Conservation (phyloP, 2,329 filamentous ascomycete species). For the Pseudocercospora cruenta region DNA sequence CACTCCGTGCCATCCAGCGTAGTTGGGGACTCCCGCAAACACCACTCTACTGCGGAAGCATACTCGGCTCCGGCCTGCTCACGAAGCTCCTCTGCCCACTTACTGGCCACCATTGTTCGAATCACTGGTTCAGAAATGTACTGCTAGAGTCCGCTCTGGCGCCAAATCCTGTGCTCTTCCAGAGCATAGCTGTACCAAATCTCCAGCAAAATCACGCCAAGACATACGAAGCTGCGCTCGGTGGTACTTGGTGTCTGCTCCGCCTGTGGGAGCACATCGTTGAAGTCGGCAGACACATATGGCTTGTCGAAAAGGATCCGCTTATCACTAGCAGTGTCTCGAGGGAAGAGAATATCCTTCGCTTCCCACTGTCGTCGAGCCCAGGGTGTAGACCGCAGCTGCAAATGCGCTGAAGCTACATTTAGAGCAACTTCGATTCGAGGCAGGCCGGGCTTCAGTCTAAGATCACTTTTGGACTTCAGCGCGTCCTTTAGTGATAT, state of each 20-base stretch:
- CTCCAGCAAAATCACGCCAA: constrained; percentile 26
- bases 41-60: constrained; percentile 16
- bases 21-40: constrained; percentile 22
- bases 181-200: constrained; percentile 11
- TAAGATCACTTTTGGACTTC: too few species aligned
- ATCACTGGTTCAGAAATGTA: background rate
- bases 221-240: constrained; percentile 21
- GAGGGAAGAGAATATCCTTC: too few species aligned
- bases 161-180: constrained; percentile 19
- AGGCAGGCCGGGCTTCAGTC: too few species aligned
- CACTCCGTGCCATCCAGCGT: constrained; percentile 22
- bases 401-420: constrained; percentile 24
- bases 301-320: too few species aligned
- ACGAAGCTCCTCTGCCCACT: constrained; percentile 14
- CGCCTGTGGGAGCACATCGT: background rate
- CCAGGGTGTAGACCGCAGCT: constrained; percentile 19
- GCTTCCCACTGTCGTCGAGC: too few species aligned
- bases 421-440: constrained; percentile 15
- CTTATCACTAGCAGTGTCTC: too few species aligned
- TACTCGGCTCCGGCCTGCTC: constrained; percentile 17
- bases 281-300: constrained; percentile 21
- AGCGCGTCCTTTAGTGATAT: too few species aligned
- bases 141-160: background rate
- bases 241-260: background rate
- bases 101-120: constrained; percentile 16